Conservation (phyloP, 2,329 filamentous ascomycete genomes). For the Fonsecaea monophora region DNA sequence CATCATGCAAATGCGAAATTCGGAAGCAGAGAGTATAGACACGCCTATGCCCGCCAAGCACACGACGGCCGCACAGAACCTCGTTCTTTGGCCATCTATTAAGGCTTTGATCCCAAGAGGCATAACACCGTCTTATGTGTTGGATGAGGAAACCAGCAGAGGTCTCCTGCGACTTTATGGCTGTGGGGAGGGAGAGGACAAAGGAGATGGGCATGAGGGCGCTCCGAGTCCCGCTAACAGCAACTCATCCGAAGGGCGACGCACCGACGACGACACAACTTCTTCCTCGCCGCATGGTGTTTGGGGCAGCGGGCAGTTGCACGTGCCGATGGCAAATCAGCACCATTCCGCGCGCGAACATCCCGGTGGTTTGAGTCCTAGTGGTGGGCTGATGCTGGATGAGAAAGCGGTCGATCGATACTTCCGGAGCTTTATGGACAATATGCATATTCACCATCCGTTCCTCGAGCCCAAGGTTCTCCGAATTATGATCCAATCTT, state of each 20-base stretch:
- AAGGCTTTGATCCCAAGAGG: slow-evolving; percentile 63
- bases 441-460: slow-evolving; percentile 70
- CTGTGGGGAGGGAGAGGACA: slow-evolving; percentile 74
- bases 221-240: slow-evolving; percentile 50
- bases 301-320: slow-evolving; percentile 58
- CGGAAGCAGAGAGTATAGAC: slow-evolving; percentile 58
- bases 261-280: slow-evolving; percentile 41
- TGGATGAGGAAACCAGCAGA: slow-evolving; percentile 74
- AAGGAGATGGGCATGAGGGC: slow-evolving; percentile 56
- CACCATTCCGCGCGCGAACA: slow-evolving; percentile 42
- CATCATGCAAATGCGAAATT: slow-evolving; percentile 49
- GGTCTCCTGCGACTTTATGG: slow-evolving; percentile 79
- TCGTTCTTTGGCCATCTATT: slow-evolving; percentile 76
- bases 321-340: slow-evolving; percentile 40
- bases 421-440: slow-evolving; percentile 62
- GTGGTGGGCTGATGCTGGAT: slow-evolving; percentile 62
- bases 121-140: slow-evolving; percentile 65
- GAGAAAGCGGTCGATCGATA: slow-evolving; percentile 57
- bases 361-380: slow-evolving; percentile 57
- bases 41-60: slow-evolving; percentile 82
- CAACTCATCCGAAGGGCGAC: slow-evolving; percentile 43
- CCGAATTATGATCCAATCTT: slow-evolving; percentile 59
- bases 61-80: slow-evolving; percentile 83
- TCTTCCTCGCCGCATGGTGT: slow-evolving; percentile 55
- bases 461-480: slow-evolving; percentile 64